Conservation (phyloP, 2,329 filamentous ascomycete species). For the Aspergillus puulaauensis region DNA sequence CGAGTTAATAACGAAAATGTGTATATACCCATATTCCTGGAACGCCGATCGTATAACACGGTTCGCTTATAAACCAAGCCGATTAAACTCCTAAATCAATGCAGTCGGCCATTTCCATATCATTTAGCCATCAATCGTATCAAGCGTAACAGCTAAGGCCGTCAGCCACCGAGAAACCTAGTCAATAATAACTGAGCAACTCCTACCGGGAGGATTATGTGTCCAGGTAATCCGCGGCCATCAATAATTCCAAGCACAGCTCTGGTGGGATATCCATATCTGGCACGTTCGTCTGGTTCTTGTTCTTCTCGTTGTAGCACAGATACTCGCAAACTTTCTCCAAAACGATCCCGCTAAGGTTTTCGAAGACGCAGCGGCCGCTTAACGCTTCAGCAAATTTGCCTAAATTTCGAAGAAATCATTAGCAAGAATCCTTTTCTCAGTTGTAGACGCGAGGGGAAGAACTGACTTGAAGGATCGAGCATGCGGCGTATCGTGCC, state of each 20-base stretch:
- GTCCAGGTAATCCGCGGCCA: conserved; percentile 67
- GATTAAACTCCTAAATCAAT: conserved; percentile 5
- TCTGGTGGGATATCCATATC: conserved; percentile 68
- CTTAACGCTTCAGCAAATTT: conserved; percentile 61
- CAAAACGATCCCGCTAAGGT: conserved; percentile 62
- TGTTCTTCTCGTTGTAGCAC: conserved; percentile 66
- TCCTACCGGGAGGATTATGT: conserved; percentile 26
- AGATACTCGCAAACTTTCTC: conserved; percentile 72
- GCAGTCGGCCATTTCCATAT: background rate
- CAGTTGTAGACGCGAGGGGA: background rate
- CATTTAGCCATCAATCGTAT: conserved; percentile 8
- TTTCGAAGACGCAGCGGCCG: conserved; percentile 59
- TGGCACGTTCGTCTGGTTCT: conserved; percentile 58
- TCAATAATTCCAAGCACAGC: conserved; percentile 63
- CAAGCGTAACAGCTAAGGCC: background rate
- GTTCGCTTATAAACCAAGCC: background rate
- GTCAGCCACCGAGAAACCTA: background rate
- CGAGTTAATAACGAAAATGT: background rate
- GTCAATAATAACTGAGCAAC: background rate
- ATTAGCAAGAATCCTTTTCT: background rate
- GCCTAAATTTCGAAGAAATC: conserved; percentile 39
- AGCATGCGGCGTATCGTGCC: conserved; percentile 64
- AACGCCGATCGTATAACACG: conserved; percentile 1
- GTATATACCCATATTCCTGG: background rate
- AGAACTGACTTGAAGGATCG: conserved; percentile 57